A percentile compares a stretch with the other conserved stretches of the same genome.
phyloP scores from a whole-genome alignment of 2,329 filamentous ascomycete species.

The Waltergamsia citrina region DNA sequence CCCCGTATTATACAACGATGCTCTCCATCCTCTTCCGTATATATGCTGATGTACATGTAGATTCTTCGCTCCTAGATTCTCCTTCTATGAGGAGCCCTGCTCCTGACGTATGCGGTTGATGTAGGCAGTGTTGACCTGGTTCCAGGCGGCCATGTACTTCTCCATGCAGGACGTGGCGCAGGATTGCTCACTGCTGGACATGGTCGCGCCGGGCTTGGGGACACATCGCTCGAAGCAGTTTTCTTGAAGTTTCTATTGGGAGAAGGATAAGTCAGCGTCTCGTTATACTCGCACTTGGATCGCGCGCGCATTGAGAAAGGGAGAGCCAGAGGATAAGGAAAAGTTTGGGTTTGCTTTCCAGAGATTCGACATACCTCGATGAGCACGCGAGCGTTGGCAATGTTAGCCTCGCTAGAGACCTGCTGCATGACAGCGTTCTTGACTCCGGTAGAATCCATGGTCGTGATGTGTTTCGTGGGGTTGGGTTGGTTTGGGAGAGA shows the following conservation, averaged over 20 bases:
- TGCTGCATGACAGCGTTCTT: constrained; percentile 58
- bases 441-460: constrained; percentile 48
- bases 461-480: constrained; percentile 8
- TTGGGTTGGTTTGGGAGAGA: neutral
- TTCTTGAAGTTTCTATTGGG: constrained; percentile 62
- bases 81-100: constrained; percentile 14
- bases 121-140: constrained; percentile 61
- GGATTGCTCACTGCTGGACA: constrained; percentile 58
- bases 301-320: too few species aligned
- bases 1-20: too few species aligned
- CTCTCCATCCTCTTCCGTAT: too few species aligned
- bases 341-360: too few species aligned
- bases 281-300: neutral
- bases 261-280: neutral
- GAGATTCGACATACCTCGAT: constrained; percentile 46
- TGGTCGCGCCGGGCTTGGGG: constrained; percentile 55
- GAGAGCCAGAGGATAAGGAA: too few species aligned
- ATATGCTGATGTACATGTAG: too few species aligned
- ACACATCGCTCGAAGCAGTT: constrained; percentile 75
- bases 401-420: constrained; percentile 53
- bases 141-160: constrained; percentile 78
- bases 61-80: neutral
- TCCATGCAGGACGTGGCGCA: constrained; percentile 74
- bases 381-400: constrained; percentile 59
- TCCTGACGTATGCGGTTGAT: constrained; percentile 54